These are phyloP conservation scores for Zygosaccharomyces siamensis DNA, from an alignment of 805 yeast genomes.

Conservation along the genomic window DNA sequence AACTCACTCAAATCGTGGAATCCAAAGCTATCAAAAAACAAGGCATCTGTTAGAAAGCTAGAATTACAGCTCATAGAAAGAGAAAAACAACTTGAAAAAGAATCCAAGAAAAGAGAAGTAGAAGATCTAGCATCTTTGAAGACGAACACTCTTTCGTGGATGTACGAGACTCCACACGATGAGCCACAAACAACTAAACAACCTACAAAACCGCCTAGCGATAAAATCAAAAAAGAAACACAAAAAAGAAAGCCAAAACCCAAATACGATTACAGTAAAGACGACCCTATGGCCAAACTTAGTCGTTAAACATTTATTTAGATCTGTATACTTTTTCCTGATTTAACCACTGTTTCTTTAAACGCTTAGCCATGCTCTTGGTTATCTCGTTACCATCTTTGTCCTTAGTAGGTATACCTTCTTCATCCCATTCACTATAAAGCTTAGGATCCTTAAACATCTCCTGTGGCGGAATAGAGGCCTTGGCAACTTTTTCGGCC, in stretches of 20 bases:
- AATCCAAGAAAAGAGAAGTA: constrained; percentile 56
- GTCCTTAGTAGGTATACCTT: constrained; percentile 77
- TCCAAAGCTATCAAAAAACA: constrained; percentile 81
- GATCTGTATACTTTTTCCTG: constrained; percentile 74
- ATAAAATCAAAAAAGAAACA: constrained; percentile 1
- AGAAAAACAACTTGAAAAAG: constrained; percentile 55
- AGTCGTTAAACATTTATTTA: constrained; percentile 8
- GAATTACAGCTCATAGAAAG: constrained; percentile 79
- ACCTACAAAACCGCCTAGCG: not conserved
- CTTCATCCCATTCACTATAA: constrained; percentile 76
- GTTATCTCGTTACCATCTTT: constrained; percentile 76
- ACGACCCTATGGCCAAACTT: constrained; percentile 30
- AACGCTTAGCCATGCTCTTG: constrained; percentile 80
- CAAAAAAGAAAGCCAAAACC: not conserved
- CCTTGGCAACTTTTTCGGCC: constrained; percentile 57
- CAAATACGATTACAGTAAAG: constrained; percentile 18
- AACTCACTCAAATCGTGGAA: constrained; percentile 95
- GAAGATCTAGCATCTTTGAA: constrained; percentile 43
- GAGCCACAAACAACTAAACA: not conserved
- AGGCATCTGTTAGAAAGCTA: constrained; percentile 73
- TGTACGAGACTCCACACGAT: constrained; percentile 59
- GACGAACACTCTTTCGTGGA: constrained; percentile 67
- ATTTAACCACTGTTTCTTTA: constrained; percentile 67
- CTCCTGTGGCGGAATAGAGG: constrained; percentile 63
- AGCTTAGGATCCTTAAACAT: constrained; percentile 58